phyloP scores from a whole-genome alignment of 371 early-diverging fungal species.

The Rhizopus microsporus region DNA sequence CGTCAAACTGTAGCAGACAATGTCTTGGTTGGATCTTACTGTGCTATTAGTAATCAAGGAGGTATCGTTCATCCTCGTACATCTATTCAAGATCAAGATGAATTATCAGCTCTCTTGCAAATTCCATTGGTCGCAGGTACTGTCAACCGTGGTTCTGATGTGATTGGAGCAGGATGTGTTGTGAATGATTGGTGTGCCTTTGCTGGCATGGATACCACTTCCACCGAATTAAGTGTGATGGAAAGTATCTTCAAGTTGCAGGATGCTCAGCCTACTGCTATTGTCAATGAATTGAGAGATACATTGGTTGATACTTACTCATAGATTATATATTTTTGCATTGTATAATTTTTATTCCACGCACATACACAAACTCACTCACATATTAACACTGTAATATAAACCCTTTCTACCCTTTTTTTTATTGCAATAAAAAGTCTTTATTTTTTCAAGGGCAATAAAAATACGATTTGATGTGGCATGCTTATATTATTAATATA shows the following conservation, averaged over 20 bases:
- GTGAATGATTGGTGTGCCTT: slow-evolving; percentile 99
- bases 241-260: slow-evolving; percentile 98
- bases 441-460: no score
- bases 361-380: background rate
- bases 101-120: slow-evolving; percentile 97
- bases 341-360: background rate
- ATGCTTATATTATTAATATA: no score
- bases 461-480: no score
- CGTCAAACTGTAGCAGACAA: slow-evolving; percentile 98
- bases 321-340: slow-evolving; percentile 42
- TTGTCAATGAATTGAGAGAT: slow-evolving; percentile 94
- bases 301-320: slow-evolving; percentile 88
- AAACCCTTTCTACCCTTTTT: no score
- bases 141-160: slow-evolving; percentile 98
- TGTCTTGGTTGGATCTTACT: slow-evolving; percentile 98
- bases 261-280: slow-evolving; percentile 86
- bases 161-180: slow-evolving; percentile 97
- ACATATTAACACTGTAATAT: background rate
- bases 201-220: slow-evolving; percentile 97
- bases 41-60: slow-evolving; percentile 98
- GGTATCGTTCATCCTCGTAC: slow-evolving; percentile 98
- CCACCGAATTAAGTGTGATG: slow-evolving; percentile 98
- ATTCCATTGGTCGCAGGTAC: slow-evolving; percentile 99
- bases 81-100: slow-evolving; percentile 96
- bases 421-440: no score